These are phyloP conservation scores for Irpex sp. DNA, from an alignment of 1,284 basidiomycete genomes.

Conservation along the genomic window DNA sequence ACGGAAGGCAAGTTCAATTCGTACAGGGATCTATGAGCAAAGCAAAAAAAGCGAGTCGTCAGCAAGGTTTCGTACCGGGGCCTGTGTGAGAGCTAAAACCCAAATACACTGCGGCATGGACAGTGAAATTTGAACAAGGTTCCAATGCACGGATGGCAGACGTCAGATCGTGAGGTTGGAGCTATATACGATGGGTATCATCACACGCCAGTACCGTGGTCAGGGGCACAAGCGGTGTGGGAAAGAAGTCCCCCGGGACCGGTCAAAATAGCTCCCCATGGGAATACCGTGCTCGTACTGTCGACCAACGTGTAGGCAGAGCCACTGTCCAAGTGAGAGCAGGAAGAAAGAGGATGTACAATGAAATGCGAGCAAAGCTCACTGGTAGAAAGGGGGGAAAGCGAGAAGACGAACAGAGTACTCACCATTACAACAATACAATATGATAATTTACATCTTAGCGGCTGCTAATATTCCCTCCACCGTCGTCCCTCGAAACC, in stretches of 20 bases:
- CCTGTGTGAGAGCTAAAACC: background rate
- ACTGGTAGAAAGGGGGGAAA: background rate
- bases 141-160: background rate
- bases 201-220: background rate
- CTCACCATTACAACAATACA: slow-evolving; percentile 10
- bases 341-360: background rate
- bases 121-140: background rate
- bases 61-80: background rate
- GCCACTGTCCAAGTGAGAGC: background rate
- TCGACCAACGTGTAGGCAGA: background rate
- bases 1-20: background rate
- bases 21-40: background rate
- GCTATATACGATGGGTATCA: background rate
- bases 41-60: background rate
- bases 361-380: background rate
- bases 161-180: slow-evolving; percentile 1
- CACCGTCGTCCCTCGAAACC: slow-evolving; percentile 2
- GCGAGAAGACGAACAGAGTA: background rate
- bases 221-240: background rate
- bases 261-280: background rate
- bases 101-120: background rate
- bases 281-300: background rate
- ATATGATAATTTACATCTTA: slow-evolving; percentile 10
- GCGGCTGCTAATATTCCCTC: background rate
- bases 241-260: background rate